These are phyloP conservation scores for Phascolomyces articulosus DNA, from an alignment of 371 early-diverging fungal genomes.

Conservation along the genomic window DNA sequence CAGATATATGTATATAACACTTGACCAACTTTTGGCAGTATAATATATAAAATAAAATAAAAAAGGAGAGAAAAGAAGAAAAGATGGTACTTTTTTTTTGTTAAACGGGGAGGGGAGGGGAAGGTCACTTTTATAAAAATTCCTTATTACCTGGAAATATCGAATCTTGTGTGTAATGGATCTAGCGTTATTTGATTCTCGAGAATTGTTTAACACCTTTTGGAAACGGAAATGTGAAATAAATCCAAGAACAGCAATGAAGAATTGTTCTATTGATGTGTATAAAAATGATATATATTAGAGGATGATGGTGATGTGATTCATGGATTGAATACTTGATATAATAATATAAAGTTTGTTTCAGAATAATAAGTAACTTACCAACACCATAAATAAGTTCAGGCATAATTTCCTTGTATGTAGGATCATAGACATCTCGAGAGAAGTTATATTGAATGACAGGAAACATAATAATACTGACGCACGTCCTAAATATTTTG, in stretches of 20 bases:
- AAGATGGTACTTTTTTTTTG: too few species aligned
- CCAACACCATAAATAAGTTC: constrained; percentile 48
- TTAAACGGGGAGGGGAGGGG: too few species aligned
- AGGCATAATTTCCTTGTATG: constrained; percentile 51
- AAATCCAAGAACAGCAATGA: constrained; percentile 43
- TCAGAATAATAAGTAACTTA: too few species aligned
- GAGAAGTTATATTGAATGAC: constrained; percentile 46
- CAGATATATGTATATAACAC: not conserved
- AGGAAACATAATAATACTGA: constrained; percentile 46
- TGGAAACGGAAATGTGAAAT: constrained; percentile 50
- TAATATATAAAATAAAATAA: not conserved
- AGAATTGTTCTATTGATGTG: constrained; percentile 32
- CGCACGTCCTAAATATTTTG: constrained; percentile 32
- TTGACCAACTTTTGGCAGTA: not conserved
- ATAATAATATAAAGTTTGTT: too few species aligned
- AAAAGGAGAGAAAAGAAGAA: too few species aligned
- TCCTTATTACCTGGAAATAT: constrained; percentile 38
- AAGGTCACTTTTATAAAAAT: not conserved
- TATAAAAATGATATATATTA: not conserved
- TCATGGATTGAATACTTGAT: too few species aligned
- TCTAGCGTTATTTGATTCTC: constrained; percentile 35
- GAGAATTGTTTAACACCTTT: constrained; percentile 32
- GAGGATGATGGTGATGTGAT: too few species aligned
- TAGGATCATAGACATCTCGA: constrained; percentile 32
- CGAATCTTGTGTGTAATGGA: constrained; percentile 43